phyloP scores from a whole-genome alignment of 129 eudicot genomes.

The Saposhnikovia divaricata region DNA sequence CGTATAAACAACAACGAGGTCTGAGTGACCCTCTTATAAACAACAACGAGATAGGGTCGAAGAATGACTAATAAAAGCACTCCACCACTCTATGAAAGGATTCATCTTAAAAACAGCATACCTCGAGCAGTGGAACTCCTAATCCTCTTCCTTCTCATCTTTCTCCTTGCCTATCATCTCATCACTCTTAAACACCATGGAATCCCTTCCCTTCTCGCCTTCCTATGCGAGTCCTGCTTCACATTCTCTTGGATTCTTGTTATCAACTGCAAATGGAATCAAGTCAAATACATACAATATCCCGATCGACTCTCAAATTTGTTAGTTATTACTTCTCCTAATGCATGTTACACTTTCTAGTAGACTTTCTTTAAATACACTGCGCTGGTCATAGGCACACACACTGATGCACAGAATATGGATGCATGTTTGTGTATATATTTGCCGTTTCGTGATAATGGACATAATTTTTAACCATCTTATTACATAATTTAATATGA shows the following conservation, averaged over 20 bases:
- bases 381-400: not conserved
- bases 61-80: constrained; percentile 13
- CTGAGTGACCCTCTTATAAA: not conserved
- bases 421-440: not conserved
- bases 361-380: not conserved
- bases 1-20: not conserved
- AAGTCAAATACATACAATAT: constrained; percentile 21
- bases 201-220: constrained; percentile 33
- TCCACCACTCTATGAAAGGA: constrained; percentile 32
- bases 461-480: not conserved
- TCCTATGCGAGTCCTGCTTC: constrained; percentile 49
- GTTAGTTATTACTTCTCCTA: not conserved
- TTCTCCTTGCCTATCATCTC: constrained; percentile 34
- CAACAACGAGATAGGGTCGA: not conserved
- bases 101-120: constrained; percentile 21
- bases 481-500: not conserved
- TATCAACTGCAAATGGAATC: constrained; percentile 38
- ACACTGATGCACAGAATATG: not conserved
- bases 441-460: not conserved
- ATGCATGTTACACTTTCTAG: not conserved
- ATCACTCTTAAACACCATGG: constrained; percentile 26
- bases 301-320: constrained; percentile 25
- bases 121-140: constrained; percentile 39
- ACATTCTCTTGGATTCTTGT: constrained; percentile 36
- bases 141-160: constrained; percentile 35